Base-by-base conservation (phyloP, 768 basidiomycete genomes). In the Termitomyces sp. region DNA sequence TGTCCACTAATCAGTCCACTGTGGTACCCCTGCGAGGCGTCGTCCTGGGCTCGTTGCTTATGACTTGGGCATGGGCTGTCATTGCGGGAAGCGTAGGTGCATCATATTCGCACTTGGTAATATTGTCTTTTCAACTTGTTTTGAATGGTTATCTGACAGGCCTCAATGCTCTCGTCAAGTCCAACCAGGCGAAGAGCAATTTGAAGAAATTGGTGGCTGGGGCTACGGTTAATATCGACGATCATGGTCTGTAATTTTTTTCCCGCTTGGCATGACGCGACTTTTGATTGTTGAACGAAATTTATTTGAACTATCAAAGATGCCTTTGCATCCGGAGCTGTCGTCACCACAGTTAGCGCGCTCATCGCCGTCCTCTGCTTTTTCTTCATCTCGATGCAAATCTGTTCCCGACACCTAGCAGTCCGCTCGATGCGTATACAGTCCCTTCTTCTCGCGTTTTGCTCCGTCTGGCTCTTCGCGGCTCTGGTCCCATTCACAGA, bases 381-480 rank as follows among this genome's bases (percentile, higher is more conserved):
- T 54, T 35, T 68, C 21, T 51, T 62, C 49, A 24, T 66, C 26
- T 61, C 67, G 19, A 40, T 67, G 48, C 19, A 67, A 58, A 58
- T 67, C 51, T 46, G 35, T 10, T 51, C 57, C 28, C 59, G 54
- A 49, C 57, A 54, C 22, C 53, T 62, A 47, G 53, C 66, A 6
- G 51, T 59, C 3, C 68, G 70, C 49, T 61, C 67, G 12, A 65
- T 76, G 49, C 64, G 60, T 37, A 19, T 70, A n/a, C 74, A 76
- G 61, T 70, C 65, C 42, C 56, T 61, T 56, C n/a, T 70, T 19
- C 69, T 81, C 57, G 65, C 68, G 35, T 75, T 81, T 62, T 69
- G 74, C 60, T 62, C 71, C 26, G 21, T 70, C 10, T 80, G 77
- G 77, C 68, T 84, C 41, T 70, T 85, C 21, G 65, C 65, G n/a